These are phyloP conservation scores for Caloboletus inedulis DNA, from an alignment of 1,284 basidiomycete species.

Conservation along the genomic window DNA sequence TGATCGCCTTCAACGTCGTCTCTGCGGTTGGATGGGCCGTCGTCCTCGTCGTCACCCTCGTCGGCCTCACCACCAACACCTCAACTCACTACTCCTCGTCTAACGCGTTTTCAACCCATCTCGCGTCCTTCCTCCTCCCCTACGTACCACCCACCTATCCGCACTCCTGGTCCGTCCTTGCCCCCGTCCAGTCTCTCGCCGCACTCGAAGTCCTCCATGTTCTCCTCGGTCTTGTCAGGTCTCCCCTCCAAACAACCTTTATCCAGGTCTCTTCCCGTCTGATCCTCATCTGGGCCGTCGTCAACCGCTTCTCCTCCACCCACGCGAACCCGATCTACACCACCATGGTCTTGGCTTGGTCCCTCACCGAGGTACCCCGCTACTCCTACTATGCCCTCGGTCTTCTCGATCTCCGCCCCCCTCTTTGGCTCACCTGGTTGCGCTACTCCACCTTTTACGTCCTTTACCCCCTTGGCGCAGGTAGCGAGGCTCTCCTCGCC, in stretches of 20 bases:
- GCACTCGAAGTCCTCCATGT: slow-evolving; percentile 83
- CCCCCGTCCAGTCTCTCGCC: slow-evolving; percentile 80
- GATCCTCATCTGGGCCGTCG: slow-evolving; percentile 84
- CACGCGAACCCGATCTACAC: slow-evolving; percentile 80
- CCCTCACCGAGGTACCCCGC: slow-evolving; percentile 86
- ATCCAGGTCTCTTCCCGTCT: slow-evolving; percentile 88
- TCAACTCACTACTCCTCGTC: background rate
- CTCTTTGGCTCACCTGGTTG: slow-evolving; percentile 51
- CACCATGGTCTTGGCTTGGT: slow-evolving; percentile 94
- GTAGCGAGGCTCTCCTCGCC: slow-evolving; percentile 85
- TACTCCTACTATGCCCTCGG: slow-evolving; percentile 86
- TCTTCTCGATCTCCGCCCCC: slow-evolving; percentile 47
- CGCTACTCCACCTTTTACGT: slow-evolving; percentile 93
- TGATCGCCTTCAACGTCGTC: slow-evolving; percentile 74
- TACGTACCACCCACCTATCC: slow-evolving; percentile 51
- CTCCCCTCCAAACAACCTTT: slow-evolving; percentile 76
- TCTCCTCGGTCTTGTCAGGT: slow-evolving; percentile 79
- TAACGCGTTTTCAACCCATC: slow-evolving; percentile 25
- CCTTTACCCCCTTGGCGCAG: slow-evolving; percentile 90
- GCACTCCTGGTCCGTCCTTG: slow-evolving; percentile 61
- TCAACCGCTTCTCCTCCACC: slow-evolving; percentile 46
- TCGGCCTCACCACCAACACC: background rate
- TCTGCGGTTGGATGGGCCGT: slow-evolving; percentile 74
- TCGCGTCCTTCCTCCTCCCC: slow-evolving; percentile 35
- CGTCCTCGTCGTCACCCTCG: slow-evolving; percentile 52